Conservation (phyloP, 164 flowering plant species). For the Tetracentron sinense region DNA sequence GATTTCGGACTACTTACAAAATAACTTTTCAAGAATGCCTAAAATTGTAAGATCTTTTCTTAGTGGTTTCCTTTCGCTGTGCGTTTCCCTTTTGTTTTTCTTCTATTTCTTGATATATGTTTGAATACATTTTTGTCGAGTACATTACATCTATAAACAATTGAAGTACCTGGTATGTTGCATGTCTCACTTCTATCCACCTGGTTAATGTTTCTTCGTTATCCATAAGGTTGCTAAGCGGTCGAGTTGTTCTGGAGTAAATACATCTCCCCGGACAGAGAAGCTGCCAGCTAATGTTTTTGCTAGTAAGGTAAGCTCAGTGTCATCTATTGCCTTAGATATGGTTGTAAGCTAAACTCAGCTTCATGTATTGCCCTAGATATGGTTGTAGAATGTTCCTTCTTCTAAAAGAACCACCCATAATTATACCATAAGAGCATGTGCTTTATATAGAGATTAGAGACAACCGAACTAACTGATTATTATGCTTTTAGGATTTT, state of each 20-base stretch:
- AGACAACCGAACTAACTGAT: neutral
- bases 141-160: neutral
- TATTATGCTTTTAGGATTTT: no score
- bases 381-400: neutral
- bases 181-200: neutral
- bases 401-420: neutral
- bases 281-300: constrained; percentile 45
- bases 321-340: no score
- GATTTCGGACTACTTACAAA: neutral
- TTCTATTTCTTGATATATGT: no score
- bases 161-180: constrained; percentile 6
- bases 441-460: neutral
- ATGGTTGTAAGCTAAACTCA: no score
- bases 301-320: constrained; percentile 60
- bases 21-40: neutral
- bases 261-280: constrained; percentile 15
- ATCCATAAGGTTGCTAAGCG: constrained; percentile 29
- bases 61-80: neutral
- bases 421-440: neutral
- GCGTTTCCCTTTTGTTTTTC: neutral
- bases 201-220: constrained; percentile 4
- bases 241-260: constrained; percentile 19
- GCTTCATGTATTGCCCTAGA: constrained; percentile 5
- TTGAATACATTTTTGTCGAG: no score
- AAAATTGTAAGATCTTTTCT: no score